Evolutionary conservation across 306 rosid genomes (phyloP).

Genomic region (Glycine soja): DNA sequence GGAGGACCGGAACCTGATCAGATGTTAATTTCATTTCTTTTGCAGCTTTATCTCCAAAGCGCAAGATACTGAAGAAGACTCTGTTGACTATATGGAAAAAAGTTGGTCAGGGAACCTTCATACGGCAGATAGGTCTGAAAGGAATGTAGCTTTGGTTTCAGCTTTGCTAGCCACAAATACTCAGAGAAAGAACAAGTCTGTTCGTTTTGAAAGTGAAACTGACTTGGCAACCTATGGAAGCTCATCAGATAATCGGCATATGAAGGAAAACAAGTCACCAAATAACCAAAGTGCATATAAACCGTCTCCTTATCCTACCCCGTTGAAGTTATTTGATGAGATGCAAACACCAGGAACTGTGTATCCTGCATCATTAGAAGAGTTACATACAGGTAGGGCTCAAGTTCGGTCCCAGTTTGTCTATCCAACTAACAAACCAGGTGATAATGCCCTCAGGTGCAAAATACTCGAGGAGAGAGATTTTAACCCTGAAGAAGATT

Average conservation of each 20-base stretch:
- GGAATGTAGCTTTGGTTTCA: constrained; percentile 48
- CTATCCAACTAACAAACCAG: constrained; percentile 58
- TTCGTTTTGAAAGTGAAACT: constrained; percentile 71
- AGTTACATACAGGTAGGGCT: constrained; percentile 58
- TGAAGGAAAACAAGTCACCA: constrained; percentile 51
- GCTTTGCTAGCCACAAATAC: constrained; percentile 58
- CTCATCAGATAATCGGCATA: constrained; percentile 59
- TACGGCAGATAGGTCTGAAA: constrained; percentile 47
- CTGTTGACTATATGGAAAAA: constrained; percentile 42
- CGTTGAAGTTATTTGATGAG: constrained; percentile 76
- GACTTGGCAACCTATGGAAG: constrained; percentile 58
- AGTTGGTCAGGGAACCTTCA: constrained; percentile 38
- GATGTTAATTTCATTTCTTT: constrained; percentile 30
- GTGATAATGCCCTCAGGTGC: constrained; percentile 52
- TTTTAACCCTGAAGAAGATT: constrained; percentile 52
- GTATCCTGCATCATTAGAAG: constrained; percentile 68
- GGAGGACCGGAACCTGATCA: constrained; percentile 23
- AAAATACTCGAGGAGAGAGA: constrained; percentile 61
- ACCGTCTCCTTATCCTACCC: constrained; percentile 79
- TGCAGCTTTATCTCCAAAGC: constrained; percentile 53
- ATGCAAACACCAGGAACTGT: constrained; percentile 98
- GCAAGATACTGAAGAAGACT: constrained; percentile 33
- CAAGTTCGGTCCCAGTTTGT: constrained; percentile 78
- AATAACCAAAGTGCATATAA: constrained; percentile 61
- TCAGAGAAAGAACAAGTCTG: constrained; percentile 69